phyloP scores from a whole-genome alignment of 1,284 basidiomycete species.

The Athelia sp. region DNA sequence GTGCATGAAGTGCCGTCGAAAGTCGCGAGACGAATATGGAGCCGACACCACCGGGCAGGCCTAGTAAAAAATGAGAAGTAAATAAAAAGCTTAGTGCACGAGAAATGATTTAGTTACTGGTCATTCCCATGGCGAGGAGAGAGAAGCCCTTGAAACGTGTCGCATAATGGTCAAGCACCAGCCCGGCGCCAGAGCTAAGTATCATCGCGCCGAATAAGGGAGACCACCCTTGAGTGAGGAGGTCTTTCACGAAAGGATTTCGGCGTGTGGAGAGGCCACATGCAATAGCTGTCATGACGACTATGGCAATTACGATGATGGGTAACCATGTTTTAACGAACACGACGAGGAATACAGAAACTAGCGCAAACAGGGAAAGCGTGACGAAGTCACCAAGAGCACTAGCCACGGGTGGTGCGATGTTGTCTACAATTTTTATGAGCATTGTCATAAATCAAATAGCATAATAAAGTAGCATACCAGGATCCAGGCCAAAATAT shows the following conservation, averaged over 20 bases:
- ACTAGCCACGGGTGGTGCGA: conserved; percentile 89
- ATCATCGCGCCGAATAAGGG: conserved; percentile 91
- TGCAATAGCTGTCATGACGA: conserved; percentile 50
- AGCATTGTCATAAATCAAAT: background rate
- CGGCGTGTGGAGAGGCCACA: conserved; percentile 53
- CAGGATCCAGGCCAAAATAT: conserved; percentile 77
- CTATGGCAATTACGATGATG: conserved; percentile 53
- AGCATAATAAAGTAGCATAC: conserved; percentile 33
- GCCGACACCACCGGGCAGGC: conserved; percentile 84
- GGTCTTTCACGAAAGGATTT: conserved; percentile 63
- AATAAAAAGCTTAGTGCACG: conserved; percentile 1
- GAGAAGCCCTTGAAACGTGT: conserved; percentile 85
- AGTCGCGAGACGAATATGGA: conserved; percentile 90
- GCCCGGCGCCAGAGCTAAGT: conserved; percentile 87
- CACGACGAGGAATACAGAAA: conserved; percentile 62
- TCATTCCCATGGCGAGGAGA: conserved; percentile 84
- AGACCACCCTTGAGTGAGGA: conserved; percentile 84
- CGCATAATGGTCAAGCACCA: conserved; percentile 89
- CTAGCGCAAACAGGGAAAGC: conserved; percentile 68
- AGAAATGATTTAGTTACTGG: conserved; percentile 44
- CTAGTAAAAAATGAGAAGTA: conserved; percentile 26
- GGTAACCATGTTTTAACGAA: conserved; percentile 65
- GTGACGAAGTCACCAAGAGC: conserved; percentile 93
- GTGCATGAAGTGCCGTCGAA: conserved; percentile 79
- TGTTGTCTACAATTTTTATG: conserved; percentile 71